Percentiles rank a stretch among this genome's conserved stretches.
Conservation (phyloP, 2,329 filamentous ascomycete genomes). For the Aspergillus clavatus region DNA sequence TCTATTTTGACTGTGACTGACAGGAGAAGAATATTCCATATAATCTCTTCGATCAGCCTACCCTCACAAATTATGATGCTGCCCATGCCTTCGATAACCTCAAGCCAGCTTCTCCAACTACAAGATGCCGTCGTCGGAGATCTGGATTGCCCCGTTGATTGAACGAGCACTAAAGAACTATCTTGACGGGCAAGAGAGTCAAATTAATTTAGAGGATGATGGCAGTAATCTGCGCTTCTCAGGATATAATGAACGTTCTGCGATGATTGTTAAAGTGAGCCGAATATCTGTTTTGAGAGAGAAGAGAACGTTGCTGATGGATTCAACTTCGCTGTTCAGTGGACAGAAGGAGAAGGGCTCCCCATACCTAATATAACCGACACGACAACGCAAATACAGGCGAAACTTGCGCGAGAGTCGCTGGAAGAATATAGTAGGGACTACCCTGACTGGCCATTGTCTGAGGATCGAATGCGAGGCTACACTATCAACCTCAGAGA, state of each 20-base stretch:
- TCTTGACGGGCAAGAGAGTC: constrained; percentile 8
- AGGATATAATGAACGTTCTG: constrained; percentile 8
- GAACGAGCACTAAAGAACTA: constrained; percentile 21
- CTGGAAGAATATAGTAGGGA: constrained; percentile 18
- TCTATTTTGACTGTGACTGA: background rate
- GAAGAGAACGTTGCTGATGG: constrained; percentile 3
- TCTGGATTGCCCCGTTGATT: constrained; percentile 24
- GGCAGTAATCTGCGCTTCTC: constrained; percentile 32
- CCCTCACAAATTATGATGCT: constrained; percentile 2
- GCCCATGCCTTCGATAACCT: constrained; percentile 1
- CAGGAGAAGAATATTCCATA: background rate
- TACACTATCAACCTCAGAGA: constrained; percentile 28
- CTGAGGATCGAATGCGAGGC: constrained; percentile 21
- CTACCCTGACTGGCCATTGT: constrained; percentile 13
- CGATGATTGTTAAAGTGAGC: constrained; percentile 30
- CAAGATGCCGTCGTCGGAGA: constrained; percentile 20
- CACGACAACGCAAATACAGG: constrained; percentile 30
- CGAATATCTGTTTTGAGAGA: background rate
- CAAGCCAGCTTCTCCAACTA: constrained; percentile 8
- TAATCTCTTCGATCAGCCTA: background rate
- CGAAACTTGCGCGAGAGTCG: constrained; percentile 25
- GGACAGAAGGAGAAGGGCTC: constrained; percentile 16
- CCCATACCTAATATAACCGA: constrained; percentile 31
- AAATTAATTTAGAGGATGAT: constrained; percentile 27
- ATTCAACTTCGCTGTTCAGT: constrained; percentile 18